A percentile compares a stretch with the other conserved stretches of the same genome.
Conservation (phyloP, 2,329 filamentous ascomycete species). For the Phaeosphaeriaceae sp. region DNA sequence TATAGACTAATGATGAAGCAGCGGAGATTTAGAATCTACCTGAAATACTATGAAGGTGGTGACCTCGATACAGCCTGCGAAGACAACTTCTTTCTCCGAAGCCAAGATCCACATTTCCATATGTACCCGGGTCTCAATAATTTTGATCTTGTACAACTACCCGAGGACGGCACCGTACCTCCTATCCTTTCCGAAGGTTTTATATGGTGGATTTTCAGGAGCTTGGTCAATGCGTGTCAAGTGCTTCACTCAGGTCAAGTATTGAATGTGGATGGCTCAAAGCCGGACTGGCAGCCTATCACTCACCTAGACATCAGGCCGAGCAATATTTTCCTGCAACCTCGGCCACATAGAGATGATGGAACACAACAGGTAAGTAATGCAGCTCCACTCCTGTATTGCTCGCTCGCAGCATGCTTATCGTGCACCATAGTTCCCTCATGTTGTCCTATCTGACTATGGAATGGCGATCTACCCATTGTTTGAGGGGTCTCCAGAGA, state of each 20-base stretch:
- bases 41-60: slow-evolving; percentile 7
- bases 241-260: neutral
- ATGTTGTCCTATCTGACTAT: neutral
- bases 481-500: neutral
- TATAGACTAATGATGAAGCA: slow-evolving; percentile 9
- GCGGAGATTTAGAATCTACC: slow-evolving; percentile 6
- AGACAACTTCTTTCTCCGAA: neutral
- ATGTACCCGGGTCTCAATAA: too few species aligned
- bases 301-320: slow-evolving; percentile 1
- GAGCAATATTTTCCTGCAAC: neutral
- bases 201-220: neutral
- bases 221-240: neutral
- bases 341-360: neutral
- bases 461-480: neutral
- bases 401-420: neutral
- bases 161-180: neutral
- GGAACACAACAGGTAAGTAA: neutral
- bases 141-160: neutral
- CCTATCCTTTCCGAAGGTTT: neutral
- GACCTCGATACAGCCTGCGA: neutral
- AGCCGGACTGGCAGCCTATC: neutral
- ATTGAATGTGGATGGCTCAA: neutral
- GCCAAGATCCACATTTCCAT: too few species aligned
- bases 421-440: neutral
- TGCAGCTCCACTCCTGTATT: neutral